These are phyloP conservation scores for Saposhnikovia divaricata DNA, from an alignment of 129 eudicot genomes.

Conservation along the genomic window DNA sequence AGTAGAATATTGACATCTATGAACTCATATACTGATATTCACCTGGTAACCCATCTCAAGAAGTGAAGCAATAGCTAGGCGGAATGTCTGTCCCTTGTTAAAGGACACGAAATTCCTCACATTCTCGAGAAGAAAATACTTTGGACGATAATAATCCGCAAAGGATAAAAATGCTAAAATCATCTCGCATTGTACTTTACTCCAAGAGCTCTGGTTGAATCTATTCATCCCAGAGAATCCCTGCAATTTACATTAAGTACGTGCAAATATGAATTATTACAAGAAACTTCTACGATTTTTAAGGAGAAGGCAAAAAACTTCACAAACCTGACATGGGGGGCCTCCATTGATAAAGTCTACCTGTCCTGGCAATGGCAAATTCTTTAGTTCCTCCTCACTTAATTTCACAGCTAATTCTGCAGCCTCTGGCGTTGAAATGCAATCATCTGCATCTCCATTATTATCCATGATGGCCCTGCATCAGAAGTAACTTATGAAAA, in stretches of 20 bases:
- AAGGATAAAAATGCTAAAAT: conserved; percentile 56
- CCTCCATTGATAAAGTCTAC: conserved; percentile 39
- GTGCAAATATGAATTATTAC: not conserved
- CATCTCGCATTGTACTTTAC: conserved; percentile 78
- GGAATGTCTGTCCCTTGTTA: conserved; percentile 69
- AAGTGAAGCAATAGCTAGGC: conserved; percentile 57
- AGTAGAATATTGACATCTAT: not conserved
- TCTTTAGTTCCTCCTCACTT: conserved; percentile 8
- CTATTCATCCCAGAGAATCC: conserved; percentile 77
- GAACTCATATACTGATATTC: not conserved
- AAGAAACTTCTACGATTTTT: not conserved
- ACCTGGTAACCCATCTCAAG: conserved; percentile 89
- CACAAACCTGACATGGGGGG: conserved; percentile 37
- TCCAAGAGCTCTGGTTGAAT: conserved; percentile 58
- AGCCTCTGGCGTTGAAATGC: conserved; percentile 20
- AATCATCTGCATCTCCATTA: conserved; percentile 38
- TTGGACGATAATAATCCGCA: conserved; percentile 59
- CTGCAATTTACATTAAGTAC: conserved; percentile 20
- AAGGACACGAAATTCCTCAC: conserved; percentile 64
- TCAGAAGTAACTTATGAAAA: not conserved
- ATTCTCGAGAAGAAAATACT: conserved; percentile 59
- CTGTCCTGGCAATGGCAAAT: conserved; percentile 32
- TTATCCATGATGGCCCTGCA: conserved; percentile 55
- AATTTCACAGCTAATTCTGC: conserved; percentile 13
- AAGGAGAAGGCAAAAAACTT: not conserved